Evolutionary conservation across 352 stramenopile genomes (phyloP).

Genomic region (Phytophthora megakarya): DNA sequence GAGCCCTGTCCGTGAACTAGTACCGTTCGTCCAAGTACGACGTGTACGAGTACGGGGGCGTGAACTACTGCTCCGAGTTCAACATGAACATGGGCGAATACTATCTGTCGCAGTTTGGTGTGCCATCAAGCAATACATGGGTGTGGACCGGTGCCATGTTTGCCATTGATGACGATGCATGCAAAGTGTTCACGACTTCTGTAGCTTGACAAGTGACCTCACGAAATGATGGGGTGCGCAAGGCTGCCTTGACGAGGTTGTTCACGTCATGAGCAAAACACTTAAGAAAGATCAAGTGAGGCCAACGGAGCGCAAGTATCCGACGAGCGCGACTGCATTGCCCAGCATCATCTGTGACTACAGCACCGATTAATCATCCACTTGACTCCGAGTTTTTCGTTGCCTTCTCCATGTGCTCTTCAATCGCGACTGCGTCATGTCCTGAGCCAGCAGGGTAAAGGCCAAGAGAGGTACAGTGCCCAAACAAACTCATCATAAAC

Average conservation of each 20-base stretch:
- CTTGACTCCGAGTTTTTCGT: neutral
- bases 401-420: neutral
- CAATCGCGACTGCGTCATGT: neutral
- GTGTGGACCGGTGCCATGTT: slow-evolving; percentile 38
- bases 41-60: slow-evolving; percentile 35
- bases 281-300: neutral
- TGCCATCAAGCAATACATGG: slow-evolving; percentile 46
- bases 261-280: neutral
- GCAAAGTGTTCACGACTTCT: neutral
- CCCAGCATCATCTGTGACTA: neutral
- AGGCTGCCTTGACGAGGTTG: neutral
- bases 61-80: slow-evolving; percentile 43
- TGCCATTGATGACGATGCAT: neutral
- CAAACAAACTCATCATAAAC: neutral
- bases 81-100: slow-evolving; percentile 44
- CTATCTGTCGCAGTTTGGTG: slow-evolving; percentile 42
- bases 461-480: neutral
- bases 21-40: slow-evolving; percentile 40
- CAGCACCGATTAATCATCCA: neutral
- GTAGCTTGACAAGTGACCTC: neutral
- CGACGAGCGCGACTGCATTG: too few relatives aligned
- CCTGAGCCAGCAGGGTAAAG: neutral
- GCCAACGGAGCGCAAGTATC: too few relatives aligned
- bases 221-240: neutral
- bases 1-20: slow-evolving; percentile 51